A percentile compares a stretch with the other conserved stretches of the same genome.
Conservation (phyloP, 768 basidiomycete genomes). For the Lyophyllum atratum region DNA sequence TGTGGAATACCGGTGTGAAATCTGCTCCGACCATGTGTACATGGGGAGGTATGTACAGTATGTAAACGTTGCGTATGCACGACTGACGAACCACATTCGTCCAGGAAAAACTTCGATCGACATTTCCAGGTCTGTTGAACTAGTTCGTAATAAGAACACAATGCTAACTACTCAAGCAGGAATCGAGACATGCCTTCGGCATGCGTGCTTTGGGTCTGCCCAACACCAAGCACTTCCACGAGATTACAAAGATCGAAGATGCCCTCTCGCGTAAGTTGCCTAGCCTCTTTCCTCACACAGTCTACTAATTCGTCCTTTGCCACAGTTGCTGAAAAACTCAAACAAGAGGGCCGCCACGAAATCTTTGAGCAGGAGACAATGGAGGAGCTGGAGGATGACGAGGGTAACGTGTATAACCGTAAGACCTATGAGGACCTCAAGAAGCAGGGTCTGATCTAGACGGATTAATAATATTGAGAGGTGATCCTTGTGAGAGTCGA, state of each 20-base stretch:
- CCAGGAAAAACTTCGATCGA: slow-evolving; percentile 91
- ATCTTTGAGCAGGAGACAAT: slow-evolving; percentile 92
- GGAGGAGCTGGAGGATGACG: slow-evolving; percentile 98
- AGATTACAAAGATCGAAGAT: slow-evolving; percentile 96
- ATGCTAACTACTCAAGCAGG: slow-evolving; percentile 44
- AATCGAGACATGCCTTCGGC: slow-evolving; percentile 95
- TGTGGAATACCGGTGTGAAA: slow-evolving; percentile 97
- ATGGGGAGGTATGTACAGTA: slow-evolving; percentile 83
- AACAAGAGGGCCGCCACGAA: slow-evolving; percentile 94
- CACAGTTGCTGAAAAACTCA: slow-evolving; percentile 94
- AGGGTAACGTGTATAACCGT: slow-evolving; percentile 97
- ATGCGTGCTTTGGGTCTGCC: slow-evolving; percentile 97
- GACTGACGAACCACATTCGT: slow-evolving; percentile 9
- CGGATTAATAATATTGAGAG: slow-evolving; percentile 2
- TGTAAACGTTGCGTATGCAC: background rate
- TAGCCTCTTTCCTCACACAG: background rate
- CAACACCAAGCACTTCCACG: slow-evolving; percentile 99
- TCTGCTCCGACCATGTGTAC: slow-evolving; percentile 95
- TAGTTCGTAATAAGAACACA: background rate
- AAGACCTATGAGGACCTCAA: slow-evolving; percentile 98
- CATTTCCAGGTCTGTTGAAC: slow-evolving; percentile 77
- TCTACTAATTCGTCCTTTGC: background rate
- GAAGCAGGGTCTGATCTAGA: slow-evolving; percentile 88
- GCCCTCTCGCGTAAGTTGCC: slow-evolving; percentile 81
- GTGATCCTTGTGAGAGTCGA: background rate